phyloP scores from a whole-genome alignment of 108 stramenopile species.

The Parietichytrium sp. region DNA sequence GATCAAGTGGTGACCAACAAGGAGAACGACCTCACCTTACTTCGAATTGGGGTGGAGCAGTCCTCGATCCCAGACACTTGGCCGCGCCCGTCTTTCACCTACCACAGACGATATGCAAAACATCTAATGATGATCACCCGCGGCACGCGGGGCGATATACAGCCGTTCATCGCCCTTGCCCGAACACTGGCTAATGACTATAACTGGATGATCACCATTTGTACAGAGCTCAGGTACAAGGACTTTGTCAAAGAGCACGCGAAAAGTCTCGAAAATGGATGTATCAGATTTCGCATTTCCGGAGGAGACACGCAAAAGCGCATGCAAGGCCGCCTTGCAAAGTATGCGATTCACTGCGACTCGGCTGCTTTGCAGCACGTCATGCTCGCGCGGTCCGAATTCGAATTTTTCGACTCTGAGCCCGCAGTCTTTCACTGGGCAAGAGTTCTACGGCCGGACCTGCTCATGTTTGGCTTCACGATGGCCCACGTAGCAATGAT shows the following conservation, averaged over 20 bases:
- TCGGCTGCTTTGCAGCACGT: background rate
- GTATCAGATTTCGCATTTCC: conserved; percentile 22
- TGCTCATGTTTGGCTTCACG: conserved; percentile 35
- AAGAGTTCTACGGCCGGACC: background rate
- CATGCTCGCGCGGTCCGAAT: conserved; percentile 18
- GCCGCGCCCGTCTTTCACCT: background rate
- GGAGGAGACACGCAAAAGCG: conserved; percentile 37
- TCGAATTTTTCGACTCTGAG: conserved; percentile 36
- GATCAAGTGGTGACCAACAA: background rate
- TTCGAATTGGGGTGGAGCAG: conserved; percentile 19
- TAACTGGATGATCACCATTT: conserved; percentile 34
- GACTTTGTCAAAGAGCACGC: conserved; percentile 9
- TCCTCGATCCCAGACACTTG: background rate
- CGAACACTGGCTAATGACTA: background rate
- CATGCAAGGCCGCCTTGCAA: background rate
- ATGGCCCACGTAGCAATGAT: conserved; percentile 20
- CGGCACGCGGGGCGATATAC: conserved; percentile 44
- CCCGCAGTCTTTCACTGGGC: conserved; percentile 7
- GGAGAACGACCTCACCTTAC: conserved; percentile 6
- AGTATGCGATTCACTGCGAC: background rate
- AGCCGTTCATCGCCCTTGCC: conserved; percentile 39
- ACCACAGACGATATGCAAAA: background rate
- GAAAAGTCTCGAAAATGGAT: background rate
- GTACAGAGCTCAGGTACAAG: conserved; percentile 23
- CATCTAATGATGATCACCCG: conserved; percentile 26